Evolutionary conservation across 768 basidiomycete genomes (phyloP).

Genomic region (Hygrocybe coccinea): DNA sequence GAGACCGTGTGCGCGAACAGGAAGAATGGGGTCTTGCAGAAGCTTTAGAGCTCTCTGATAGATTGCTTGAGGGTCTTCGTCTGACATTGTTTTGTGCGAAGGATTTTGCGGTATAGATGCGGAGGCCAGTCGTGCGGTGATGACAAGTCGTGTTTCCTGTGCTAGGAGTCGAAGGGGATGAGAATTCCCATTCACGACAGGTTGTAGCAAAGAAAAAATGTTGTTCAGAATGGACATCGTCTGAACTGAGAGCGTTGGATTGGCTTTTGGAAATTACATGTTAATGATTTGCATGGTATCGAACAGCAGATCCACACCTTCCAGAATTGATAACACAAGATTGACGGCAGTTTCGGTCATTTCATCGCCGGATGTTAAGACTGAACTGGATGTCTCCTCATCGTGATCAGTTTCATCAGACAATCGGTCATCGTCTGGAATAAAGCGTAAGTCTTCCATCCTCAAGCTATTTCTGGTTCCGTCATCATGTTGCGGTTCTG

Average conservation of each 20-base stretch:
- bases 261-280: conserved; percentile 31
- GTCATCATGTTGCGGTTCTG: conserved; percentile 27
- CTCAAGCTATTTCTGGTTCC: background rate
- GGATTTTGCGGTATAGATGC: conserved; percentile 47
- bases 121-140: conserved; percentile 74
- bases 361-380: conserved; percentile 48
- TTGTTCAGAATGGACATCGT: conserved; percentile 62
- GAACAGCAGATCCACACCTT: conserved; percentile 48
- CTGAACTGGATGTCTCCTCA: conserved; percentile 41
- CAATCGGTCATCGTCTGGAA: conserved; percentile 35
- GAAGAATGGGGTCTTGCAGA: conserved; percentile 85
- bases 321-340: conserved; percentile 76
- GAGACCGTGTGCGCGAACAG: conserved; percentile 91
- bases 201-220: conserved; percentile 63
- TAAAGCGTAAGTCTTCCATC: conserved; percentile 31
- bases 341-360: conserved; percentile 76
- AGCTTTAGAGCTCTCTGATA: conserved; percentile 88
- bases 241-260: conserved; percentile 56
- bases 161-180: conserved; percentile 52
- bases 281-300: conserved; percentile 1
- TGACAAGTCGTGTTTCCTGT: conserved; percentile 76
- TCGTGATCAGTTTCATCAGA: conserved; percentile 55
- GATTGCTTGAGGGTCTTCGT: conserved; percentile 50
- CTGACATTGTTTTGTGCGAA: conserved; percentile 24
- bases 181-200: conserved; percentile 45